These are phyloP conservation scores for Dendrocalamus sinicus DNA, from an alignment of 176 grass and related monocot genomes.

Conservation along the genomic window DNA sequence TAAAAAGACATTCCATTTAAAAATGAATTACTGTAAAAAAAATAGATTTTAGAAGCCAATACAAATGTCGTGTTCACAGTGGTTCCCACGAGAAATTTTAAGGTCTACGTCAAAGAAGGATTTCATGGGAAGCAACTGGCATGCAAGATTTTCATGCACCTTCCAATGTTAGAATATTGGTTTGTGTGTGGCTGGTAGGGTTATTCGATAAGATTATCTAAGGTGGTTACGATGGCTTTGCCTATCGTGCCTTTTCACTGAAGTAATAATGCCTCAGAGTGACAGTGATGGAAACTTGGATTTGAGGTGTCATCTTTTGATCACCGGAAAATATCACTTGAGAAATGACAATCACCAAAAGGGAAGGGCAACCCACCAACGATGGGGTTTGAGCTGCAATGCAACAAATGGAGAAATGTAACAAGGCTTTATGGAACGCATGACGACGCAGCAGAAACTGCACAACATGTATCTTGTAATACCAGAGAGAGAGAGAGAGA, in stretches of 20 bases:
- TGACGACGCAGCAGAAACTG: neutral
- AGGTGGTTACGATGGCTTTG: slow-evolving; percentile 19
- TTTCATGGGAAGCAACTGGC: slow-evolving; percentile 43
- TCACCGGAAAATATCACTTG: slow-evolving; percentile 15
- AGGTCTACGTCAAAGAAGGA: slow-evolving; percentile 30
- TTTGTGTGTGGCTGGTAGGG: neutral
- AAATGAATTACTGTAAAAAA: too few relatives aligned
- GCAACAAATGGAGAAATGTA: neutral
- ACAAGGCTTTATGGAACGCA: neutral
- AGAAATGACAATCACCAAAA: neutral
- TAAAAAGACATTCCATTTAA: too few relatives aligned
- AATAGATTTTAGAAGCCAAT: too few relatives aligned
- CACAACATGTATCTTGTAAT: neutral
- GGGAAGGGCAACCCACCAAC: neutral
- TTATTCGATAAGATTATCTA: neutral
- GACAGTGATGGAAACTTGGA: slow-evolving; percentile 32
- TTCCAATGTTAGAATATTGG: slow-evolving; percentile 16
- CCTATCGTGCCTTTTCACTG: slow-evolving; percentile 10
- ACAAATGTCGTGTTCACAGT: neutral
- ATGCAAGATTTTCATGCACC: slow-evolving; percentile 28
- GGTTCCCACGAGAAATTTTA: neutral
- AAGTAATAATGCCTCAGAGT: slow-evolving; percentile 14
- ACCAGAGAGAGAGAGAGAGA: too few relatives aligned
- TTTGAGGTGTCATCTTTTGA: slow-evolving; percentile 38
- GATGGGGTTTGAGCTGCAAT: neutral